phyloP scores from a whole-genome alignment of 139 green algal genomes.

The Tetradesmus obliquus region DNA sequence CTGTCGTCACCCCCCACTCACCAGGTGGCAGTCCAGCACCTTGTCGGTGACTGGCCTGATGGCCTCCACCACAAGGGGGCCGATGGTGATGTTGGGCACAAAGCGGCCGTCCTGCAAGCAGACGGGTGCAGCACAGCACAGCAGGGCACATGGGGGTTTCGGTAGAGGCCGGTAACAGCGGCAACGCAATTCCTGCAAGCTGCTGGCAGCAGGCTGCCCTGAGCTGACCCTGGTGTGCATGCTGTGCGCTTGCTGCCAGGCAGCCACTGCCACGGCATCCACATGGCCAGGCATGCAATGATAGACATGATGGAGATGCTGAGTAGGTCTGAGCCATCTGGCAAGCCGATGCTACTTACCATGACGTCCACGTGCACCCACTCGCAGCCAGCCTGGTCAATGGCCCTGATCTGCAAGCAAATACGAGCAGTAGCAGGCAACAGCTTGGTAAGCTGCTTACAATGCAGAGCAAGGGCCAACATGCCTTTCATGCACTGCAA shows the following conservation, averaged over 20 bases:
- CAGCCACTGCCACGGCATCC: neutral
- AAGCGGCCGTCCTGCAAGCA: slow-evolving; percentile 92
- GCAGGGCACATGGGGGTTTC: neutral
- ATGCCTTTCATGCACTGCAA: neutral
- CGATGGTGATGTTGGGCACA: slow-evolving; percentile 99
- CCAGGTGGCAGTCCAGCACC: slow-evolving; percentile 94
- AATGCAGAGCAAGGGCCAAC: neutral
- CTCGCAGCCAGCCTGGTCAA: slow-evolving; percentile 94
- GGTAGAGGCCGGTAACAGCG: neutral
- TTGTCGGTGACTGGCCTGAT: slow-evolving; percentile 96
- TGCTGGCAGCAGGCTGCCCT: neutral
- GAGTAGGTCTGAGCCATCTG: neutral
- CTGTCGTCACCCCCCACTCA: slow-evolving; percentile 50
- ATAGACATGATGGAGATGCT: neutral
- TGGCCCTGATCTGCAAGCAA: slow-evolving; percentile 83
- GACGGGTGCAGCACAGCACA: neutral
- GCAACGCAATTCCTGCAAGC: neutral
- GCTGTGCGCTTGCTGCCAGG: neutral
- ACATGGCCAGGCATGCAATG: neutral
- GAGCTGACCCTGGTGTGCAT: neutral
- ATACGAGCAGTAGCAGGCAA: neutral
- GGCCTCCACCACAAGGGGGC: slow-evolving; percentile 96
- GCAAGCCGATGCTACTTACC: neutral
- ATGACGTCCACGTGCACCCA: slow-evolving; percentile 98
- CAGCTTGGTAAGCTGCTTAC: neutral